Percentiles rank a stretch among this genome's conserved stretches.
phyloP scores from a whole-genome alignment of 164 flowering plant genomes.

The Liquidambar formosana region DNA sequence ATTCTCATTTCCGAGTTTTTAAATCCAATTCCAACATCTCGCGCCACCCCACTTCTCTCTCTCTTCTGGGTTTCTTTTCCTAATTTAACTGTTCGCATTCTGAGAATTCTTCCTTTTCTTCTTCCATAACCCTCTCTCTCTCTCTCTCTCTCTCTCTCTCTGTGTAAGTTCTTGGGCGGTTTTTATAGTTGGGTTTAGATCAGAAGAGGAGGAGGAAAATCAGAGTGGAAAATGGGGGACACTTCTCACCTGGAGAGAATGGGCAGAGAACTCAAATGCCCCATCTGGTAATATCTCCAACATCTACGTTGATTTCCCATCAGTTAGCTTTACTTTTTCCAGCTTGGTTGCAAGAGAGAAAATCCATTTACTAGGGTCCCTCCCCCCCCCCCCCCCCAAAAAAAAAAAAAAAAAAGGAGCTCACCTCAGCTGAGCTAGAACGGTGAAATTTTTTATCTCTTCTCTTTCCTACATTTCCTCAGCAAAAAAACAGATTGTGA shows the following conservation, averaged over 20 bases:
- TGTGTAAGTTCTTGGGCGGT: neutral
- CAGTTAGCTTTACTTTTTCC: no score
- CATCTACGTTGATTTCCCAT: no score
- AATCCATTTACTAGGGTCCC: no score
- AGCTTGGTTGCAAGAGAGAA: no score
- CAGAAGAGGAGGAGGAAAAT: neutral
- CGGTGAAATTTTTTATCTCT: no score
- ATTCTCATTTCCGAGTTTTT: no score
- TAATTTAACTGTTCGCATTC: neutral
- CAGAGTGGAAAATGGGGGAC: conserved; percentile 50
- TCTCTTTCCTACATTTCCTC: no score
- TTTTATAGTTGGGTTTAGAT: conserved; percentile 1
- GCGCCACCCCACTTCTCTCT: neutral
- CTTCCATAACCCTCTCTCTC: neutral
- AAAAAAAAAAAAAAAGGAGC: neutral
- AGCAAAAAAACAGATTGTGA: no score
- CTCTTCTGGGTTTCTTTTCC: neutral
- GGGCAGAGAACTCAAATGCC: conserved; percentile 97
- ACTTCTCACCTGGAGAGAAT: conserved; percentile 67
- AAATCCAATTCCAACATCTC: neutral
- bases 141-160: neutral
- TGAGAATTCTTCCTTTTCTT: conserved; percentile 4
- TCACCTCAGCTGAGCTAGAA: neutral
- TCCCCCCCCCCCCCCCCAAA: neutral
- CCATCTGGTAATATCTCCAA: conserved; percentile 72